Evolutionary conservation across 257 asterid species (phyloP).

Genomic region (Petunia axillaris): DNA sequence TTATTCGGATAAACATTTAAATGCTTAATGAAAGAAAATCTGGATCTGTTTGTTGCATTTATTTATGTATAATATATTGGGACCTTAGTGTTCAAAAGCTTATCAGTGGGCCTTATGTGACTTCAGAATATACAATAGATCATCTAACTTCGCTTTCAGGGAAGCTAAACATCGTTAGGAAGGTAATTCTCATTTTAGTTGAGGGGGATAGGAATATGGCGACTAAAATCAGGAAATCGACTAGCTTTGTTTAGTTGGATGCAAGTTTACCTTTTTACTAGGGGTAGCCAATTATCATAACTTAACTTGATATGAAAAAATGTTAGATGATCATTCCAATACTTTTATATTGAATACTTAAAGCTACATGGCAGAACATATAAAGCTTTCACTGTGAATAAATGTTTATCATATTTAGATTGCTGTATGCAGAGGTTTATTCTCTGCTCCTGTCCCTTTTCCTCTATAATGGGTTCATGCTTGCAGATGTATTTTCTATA

Average conservation of each 20-base stretch:
- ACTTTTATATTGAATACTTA: background rate
- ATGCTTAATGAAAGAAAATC: background rate
- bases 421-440: background rate
- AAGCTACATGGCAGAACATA: background rate
- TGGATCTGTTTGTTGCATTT: background rate
- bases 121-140: background rate
- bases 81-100: background rate
- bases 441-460: background rate
- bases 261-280: background rate
- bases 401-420: background rate
- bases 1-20: background rate
- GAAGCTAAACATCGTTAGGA: background rate
- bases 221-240: background rate
- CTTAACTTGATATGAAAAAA: background rate
- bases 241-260: background rate
- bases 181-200: conserved; percentile 8
- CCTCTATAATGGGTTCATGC: background rate
- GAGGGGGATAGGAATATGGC: background rate
- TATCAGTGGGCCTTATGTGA: background rate
- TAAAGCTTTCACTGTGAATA: background rate
- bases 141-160: background rate
- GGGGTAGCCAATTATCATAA: background rate
- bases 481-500: conserved; percentile 10
- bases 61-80: background rate
- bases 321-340: background rate